phyloP scores from a whole-genome alignment of 202 grass and related monocot genomes.

The Eragrostis tef region DNA sequence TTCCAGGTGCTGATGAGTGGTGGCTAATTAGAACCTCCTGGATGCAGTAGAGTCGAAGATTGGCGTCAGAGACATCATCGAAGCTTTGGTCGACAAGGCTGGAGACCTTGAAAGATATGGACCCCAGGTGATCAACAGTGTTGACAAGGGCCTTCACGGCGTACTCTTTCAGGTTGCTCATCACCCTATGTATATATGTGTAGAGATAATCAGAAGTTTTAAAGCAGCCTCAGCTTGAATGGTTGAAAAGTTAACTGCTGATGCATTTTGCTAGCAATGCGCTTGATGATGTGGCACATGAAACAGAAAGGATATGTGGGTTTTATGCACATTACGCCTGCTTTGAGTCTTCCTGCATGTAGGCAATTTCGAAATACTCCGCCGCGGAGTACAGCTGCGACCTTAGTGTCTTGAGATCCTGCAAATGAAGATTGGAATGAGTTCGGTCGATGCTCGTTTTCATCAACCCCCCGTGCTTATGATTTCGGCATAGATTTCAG shows the following conservation, averaged over 20 bases:
- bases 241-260: background rate
- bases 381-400: slow-evolving; percentile 87
- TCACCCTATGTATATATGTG: slow-evolving; percentile 54
- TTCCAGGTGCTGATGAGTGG: background rate
- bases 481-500: background rate
- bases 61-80: slow-evolving; percentile 46
- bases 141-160: slow-evolving; percentile 87
- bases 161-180: slow-evolving; percentile 76
- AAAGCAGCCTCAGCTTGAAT: background rate
- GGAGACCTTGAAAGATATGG: slow-evolving; percentile 86
- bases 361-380: slow-evolving; percentile 89
- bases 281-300: background rate
- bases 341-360: slow-evolving; percentile 65
- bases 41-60: slow-evolving; percentile 63
- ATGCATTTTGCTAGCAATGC: slow-evolving; percentile 22
- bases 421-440: slow-evolving; percentile 28
- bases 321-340: slow-evolving; percentile 47
- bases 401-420: slow-evolving; percentile 86
- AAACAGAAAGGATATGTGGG: slow-evolving; percentile 1
- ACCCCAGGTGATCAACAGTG: slow-evolving; percentile 89
- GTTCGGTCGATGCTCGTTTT: background rate
- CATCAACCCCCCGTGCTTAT: slow-evolving; percentile 4
- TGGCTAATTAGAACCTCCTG: slow-evolving; percentile 60
- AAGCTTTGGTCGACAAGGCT: slow-evolving; percentile 68
- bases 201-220: background rate